Evolutionary conservation across 805 yeast species (phyloP).

Genomic region (Cyberlindnera euphorbiae): DNA sequence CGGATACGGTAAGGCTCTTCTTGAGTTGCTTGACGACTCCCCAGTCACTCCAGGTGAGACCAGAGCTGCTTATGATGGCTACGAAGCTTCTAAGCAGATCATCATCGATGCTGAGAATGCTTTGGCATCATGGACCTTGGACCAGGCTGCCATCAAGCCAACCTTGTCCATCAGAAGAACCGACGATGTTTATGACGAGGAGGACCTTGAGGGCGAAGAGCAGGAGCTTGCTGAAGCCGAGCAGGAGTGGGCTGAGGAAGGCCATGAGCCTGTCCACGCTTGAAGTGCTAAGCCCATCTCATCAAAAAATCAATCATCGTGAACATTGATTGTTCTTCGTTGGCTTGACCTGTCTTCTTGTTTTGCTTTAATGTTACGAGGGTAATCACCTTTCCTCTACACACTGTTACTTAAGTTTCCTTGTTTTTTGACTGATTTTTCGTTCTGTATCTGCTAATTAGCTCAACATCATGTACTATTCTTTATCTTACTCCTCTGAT

Average conservation of each 20-base stretch:
- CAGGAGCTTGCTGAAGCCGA: conserved; percentile 49
- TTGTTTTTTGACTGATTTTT: too few species aligned
- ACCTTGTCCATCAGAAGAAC: conserved; percentile 61
- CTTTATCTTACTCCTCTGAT: too few species aligned
- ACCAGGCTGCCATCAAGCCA: conserved; percentile 77
- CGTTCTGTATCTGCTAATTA: too few species aligned
- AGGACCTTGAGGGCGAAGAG: conserved; percentile 44
- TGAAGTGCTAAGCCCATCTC: conserved; percentile 3
- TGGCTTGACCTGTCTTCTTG: too few species aligned
- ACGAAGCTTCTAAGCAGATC: conserved; percentile 83
- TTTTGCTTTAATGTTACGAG: too few species aligned
- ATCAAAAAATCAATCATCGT: not conserved
- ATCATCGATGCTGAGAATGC: conserved; percentile 83
- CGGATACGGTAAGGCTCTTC: conserved; percentile 82
- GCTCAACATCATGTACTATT: too few species aligned
- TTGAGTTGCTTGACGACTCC: conserved; percentile 77
- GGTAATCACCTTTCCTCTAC: too few species aligned
- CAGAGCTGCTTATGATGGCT: conserved; percentile 84
- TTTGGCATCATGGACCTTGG: conserved; percentile 79
- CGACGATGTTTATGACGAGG: conserved; percentile 48
- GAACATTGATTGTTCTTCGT: not conserved
- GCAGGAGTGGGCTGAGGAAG: conserved; percentile 47
- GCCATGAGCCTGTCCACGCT: conserved; percentile 23
- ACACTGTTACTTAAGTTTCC: too few species aligned
- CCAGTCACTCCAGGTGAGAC: conserved; percentile 92